Conservation (phyloP, 2,329 filamentous ascomycete genomes). For the Ilyonectria sp. region DNA sequence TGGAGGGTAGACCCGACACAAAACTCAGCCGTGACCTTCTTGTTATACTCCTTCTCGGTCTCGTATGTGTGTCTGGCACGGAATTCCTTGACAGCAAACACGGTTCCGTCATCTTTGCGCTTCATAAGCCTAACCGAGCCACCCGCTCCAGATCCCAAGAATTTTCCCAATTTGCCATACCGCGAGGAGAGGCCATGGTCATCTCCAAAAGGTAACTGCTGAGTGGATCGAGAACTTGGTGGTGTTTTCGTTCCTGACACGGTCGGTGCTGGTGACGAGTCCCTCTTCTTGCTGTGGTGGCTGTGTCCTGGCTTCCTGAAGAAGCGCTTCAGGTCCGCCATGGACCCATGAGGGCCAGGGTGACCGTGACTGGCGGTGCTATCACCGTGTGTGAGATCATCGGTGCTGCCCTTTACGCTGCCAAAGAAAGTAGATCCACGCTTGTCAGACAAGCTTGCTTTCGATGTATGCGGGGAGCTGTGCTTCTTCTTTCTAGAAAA, state of each 20-base stretch:
- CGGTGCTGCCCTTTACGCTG: slow-evolving; percentile 54
- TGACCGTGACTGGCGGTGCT: slow-evolving; percentile 43
- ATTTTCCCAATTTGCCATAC: slow-evolving; percentile 95
- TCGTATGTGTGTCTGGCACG: slow-evolving; percentile 93
- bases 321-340: slow-evolving; percentile 97
- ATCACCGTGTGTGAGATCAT: slow-evolving; percentile 50
- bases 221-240: slow-evolving; percentile 62
- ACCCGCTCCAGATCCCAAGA: slow-evolving; percentile 93
- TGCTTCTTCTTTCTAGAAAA: slow-evolving; percentile 84
- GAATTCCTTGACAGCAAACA: slow-evolving; percentile 99
- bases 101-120: slow-evolving; percentile 89
- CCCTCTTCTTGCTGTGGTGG: slow-evolving; percentile 83
- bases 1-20: slow-evolving; percentile 97
- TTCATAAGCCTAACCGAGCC: slow-evolving; percentile 96
- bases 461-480: slow-evolving; percentile 68
- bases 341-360: slow-evolving; percentile 77
- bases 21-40: slow-evolving; percentile 98
- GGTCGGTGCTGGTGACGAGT: slow-evolving; percentile 73
- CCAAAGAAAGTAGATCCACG: slow-evolving; percentile 61
- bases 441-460: slow-evolving; percentile 69
- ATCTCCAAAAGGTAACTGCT: slow-evolving; percentile 90
- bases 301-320: slow-evolving; percentile 83
- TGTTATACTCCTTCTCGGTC: slow-evolving; percentile 94
- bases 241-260: slow-evolving; percentile 65
- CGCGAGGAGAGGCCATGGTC: slow-evolving; percentile 92